Base-by-base conservation (phyloP, 2,329 filamentous ascomycete genomes). In the Exserohilum rostratum region DNA sequence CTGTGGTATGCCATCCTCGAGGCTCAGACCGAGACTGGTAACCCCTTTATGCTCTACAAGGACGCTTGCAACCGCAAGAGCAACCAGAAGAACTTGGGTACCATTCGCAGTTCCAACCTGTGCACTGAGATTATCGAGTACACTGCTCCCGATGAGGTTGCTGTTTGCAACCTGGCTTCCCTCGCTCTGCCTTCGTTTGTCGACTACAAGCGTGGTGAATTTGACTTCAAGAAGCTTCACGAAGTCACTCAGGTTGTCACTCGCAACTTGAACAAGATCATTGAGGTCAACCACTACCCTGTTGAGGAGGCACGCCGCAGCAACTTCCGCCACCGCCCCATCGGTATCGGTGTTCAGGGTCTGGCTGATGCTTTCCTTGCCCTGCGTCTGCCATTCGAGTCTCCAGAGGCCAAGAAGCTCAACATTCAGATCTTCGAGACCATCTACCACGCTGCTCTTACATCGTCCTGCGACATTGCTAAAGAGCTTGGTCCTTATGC, bases 41-140 rank as follows among this genome's bases (percentile, higher is more conserved):
- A 96, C 79, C 95, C 95, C 44, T 99, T 96, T 81, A 99, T 99
- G 91, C 88, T 98, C 57, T 99, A 99, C 88, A 99, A 99, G 85
- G 95, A 99, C 79, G 85, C 88, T 72, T 93, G 90, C 87, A 99
- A 99, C 86, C 87, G 87, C 77, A 99, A 99, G 89, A 97, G 93
- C 84, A 99, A 99, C 86, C 95, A 99, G 83, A 98, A 99, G 89
- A 99, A 99, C 80, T 85, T 99, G 29, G 95, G 95, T 64, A 97
- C 93, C 60, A 99, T 99, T 70, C 92, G 92, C 78, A 97, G 91
- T 84, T 99, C 95, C 72, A 99, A 99, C 79, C 84, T 99, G 44
- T 99, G 95, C 87, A 98, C 93, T 46, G 95, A 99, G 80, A 99
- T 99, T 69, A 86, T 99, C 63, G 95, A 99, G 82, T 99, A 97